phyloP scores from a whole-genome alignment of 805 yeast genomes.

The Candida palmyrensis region DNA sequence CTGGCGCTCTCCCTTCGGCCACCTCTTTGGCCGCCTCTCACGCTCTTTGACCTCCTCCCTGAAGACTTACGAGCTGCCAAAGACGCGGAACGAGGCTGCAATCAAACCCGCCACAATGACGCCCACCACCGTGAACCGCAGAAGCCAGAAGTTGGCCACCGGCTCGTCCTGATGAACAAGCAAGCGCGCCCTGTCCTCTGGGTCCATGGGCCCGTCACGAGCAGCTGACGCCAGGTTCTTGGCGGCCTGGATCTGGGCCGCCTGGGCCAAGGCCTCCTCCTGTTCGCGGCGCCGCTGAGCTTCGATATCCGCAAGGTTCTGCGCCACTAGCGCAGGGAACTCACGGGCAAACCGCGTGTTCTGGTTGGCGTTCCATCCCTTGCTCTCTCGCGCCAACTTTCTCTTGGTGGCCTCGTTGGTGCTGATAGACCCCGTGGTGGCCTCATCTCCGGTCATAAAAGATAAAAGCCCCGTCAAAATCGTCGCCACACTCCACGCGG shows the following conservation, averaged over 20 bases:
- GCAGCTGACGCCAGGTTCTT: too few species aligned
- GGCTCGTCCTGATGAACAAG: conserved; percentile 16
- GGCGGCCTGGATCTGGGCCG: conserved; percentile 19
- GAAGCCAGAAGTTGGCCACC: conserved; percentile 5
- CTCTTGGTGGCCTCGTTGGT: conserved; percentile 57
- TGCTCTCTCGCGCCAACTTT: conserved; percentile 54
- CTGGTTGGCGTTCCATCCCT: conserved; percentile 51
- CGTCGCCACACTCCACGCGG: conserved; percentile 92
- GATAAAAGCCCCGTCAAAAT: conserved; percentile 82
- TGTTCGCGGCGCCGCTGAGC: conserved; percentile 13
- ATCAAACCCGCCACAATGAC: conserved; percentile 27
- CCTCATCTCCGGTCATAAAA: conserved; percentile 86
- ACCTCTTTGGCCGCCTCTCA: too few species aligned
- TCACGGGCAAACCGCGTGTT: conserved; percentile 55
- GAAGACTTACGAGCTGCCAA: conserved; percentile 9
- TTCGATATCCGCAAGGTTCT: conserved; percentile 31
- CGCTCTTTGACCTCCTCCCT: too few species aligned
- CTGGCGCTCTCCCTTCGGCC: too few species aligned
- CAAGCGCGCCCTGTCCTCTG: conserved; percentile 60
- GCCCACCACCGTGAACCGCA: conserved; percentile 20
- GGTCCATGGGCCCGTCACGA: too few species aligned
- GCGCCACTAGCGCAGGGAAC: conserved; percentile 63
- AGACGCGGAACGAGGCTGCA: conserved; percentile 21
- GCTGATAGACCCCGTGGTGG: conserved; percentile 75
- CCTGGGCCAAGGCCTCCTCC: conserved; percentile 11